These are phyloP conservation scores for Graphiopsis chlorocephala DNA, from an alignment of 2,329 filamentous ascomycete species.

Conservation along the genomic window DNA sequence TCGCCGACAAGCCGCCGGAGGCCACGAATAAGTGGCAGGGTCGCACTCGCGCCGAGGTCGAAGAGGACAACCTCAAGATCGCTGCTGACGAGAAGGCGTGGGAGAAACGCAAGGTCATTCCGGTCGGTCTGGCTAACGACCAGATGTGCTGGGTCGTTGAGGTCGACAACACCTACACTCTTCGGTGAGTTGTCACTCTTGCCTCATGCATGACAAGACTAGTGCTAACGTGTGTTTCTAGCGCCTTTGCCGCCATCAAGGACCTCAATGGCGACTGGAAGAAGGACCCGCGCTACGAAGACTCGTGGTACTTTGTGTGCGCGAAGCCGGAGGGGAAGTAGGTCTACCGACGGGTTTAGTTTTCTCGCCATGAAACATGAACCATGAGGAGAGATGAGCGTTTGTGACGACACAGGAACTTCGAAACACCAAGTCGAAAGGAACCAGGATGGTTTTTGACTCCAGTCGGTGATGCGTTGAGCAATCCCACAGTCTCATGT, in stretches of 20 bases:
- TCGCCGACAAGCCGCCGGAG: constrained; percentile 1
- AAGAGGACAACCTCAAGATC: constrained; percentile 39
- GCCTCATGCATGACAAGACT: background rate
- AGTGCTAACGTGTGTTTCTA: constrained; percentile 15
- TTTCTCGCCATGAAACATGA: background rate
- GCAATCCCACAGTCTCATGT: background rate
- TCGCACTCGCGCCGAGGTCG: constrained; percentile 37
- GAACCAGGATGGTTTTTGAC: background rate
- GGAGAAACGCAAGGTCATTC: constrained; percentile 34
- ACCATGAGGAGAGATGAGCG: background rate
- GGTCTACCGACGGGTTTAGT: background rate
- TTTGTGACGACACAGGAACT: background rate
- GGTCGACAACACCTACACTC: constrained; percentile 28
- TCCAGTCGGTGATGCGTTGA: background rate
- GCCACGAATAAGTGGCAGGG: constrained; percentile 33
- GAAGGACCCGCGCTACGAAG: constrained; percentile 33
- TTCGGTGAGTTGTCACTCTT: constrained; percentile 32
- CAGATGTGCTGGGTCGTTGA: constrained; percentile 39
- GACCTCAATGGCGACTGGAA: constrained; percentile 36
- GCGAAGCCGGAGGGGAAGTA: constrained; percentile 9
- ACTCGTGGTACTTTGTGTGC: constrained; percentile 33
- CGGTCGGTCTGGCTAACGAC: constrained; percentile 31
- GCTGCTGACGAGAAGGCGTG: constrained; percentile 34
- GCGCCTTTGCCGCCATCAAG: constrained; percentile 34
- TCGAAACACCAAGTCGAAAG: background rate